These are phyloP conservation scores for Podaxis sp. DNA, from an alignment of 768 basidiomycete genomes.

Conservation along the genomic window DNA sequence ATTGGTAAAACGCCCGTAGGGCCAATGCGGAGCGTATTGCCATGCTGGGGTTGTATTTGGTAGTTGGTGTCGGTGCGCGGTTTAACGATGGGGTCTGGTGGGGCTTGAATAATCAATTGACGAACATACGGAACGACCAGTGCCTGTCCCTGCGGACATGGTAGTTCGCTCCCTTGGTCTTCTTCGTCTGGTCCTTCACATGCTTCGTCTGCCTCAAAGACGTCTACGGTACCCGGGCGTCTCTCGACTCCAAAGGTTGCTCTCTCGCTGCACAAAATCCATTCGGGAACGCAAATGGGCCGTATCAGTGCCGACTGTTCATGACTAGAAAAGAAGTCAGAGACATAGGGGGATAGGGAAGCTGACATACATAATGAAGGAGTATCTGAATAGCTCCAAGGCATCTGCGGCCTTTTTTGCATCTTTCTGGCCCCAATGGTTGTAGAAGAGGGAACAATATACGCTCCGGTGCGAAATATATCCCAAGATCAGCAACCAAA, in stretches of 20 bases:
- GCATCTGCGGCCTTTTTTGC: background rate
- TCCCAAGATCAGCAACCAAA: too few species aligned
- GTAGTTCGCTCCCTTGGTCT: background rate
- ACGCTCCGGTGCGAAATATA: too few species aligned
- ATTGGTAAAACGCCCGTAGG: background rate
- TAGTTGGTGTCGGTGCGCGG: background rate
- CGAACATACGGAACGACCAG: background rate
- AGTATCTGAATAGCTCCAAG: background rate
- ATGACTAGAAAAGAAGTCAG: background rate
- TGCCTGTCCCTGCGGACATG: background rate
- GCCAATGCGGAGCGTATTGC: background rate
- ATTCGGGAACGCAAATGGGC: background rate
- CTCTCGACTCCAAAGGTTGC: background rate
- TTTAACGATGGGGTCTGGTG: background rate
- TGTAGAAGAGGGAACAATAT: background rate
- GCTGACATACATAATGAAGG: background rate
- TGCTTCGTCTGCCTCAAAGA: background rate
- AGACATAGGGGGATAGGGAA: background rate
- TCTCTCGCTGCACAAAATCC: background rate
- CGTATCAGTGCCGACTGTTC: background rate
- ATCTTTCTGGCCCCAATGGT: background rate
- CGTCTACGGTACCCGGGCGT: background rate
- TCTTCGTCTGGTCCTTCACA: background rate
- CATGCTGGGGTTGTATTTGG: background rate
- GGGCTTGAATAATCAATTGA: background rate